Evolutionary conservation across 306 rosid genomes (phyloP).

Genomic region (barrel medic (Medicago truncatula)): DNA sequence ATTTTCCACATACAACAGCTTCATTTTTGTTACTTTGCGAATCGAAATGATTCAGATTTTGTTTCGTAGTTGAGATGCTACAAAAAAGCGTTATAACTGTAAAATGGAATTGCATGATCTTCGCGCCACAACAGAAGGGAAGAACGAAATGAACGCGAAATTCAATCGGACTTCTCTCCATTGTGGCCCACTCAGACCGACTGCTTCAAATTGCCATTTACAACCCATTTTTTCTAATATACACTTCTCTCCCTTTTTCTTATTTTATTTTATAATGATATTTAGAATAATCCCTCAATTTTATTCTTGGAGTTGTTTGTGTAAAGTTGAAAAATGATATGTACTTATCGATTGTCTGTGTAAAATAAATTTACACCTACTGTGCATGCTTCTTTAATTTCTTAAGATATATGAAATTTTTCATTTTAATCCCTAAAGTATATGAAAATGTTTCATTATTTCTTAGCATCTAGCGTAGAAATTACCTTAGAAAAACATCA

Average conservation of each 20-base stretch:
- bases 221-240: neutral
- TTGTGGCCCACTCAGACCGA: neutral
- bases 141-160: neutral
- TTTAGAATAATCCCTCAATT: neutral
- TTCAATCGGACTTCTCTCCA: neutral
- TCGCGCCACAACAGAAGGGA: slow-evolving; percentile 5
- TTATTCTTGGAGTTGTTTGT: too few relatives aligned
- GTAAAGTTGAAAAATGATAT: too few relatives aligned
- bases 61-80: slow-evolving; percentile 28
- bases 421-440: neutral
- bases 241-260: neutral
- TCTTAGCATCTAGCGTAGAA: neutral
- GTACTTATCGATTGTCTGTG: too few relatives aligned
- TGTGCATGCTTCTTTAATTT: too few relatives aligned
- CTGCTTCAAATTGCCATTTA: neutral
- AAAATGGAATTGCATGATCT: slow-evolving; percentile 19
- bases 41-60: slow-evolving; percentile 41
- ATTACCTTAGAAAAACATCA: too few relatives aligned
- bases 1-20: slow-evolving; percentile 37
- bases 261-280: neutral
- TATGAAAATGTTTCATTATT: neutral
- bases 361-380: too few relatives aligned
- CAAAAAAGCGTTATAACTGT: slow-evolving; percentile 8
- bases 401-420: too few relatives aligned
- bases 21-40: slow-evolving; percentile 29